These are phyloP conservation scores for Gastrolobium villosum DNA, from an alignment of 306 rosid genomes.

Conservation along the genomic window DNA sequence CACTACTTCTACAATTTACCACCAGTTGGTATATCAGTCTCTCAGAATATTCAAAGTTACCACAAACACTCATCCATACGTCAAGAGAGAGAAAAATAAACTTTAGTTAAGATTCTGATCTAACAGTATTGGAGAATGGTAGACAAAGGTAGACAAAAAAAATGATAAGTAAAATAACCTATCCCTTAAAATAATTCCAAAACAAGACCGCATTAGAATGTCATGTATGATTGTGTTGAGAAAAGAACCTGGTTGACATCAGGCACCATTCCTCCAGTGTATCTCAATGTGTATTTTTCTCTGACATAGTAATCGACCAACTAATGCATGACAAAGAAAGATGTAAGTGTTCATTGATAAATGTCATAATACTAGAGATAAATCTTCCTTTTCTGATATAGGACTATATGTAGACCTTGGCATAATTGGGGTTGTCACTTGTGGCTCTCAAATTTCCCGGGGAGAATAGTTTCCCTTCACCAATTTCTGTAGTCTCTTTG, in stretches of 20 bases:
- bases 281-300: conserved; percentile 96
- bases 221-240: conserved; percentile 41
- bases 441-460: conserved; percentile 99
- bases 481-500: conserved; percentile 91
- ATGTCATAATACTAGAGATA: conserved; percentile 3
- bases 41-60: too few species aligned
- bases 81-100: too few species aligned
- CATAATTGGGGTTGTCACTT: conserved; percentile 85
- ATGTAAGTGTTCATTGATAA: conserved; percentile 43
- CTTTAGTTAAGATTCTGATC: too few species aligned
- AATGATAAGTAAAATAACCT: too few species aligned
- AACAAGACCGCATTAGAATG: background rate
- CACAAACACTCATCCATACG: too few species aligned
- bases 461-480: conserved; percentile 96
- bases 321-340: conserved; percentile 57
- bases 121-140: too few species aligned
- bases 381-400: conserved; percentile 22
- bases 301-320: conserved; percentile 82
- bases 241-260: conserved; percentile 91
- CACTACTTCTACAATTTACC: too few species aligned
- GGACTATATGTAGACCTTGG: conserved; percentile 62
- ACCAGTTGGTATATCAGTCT: too few species aligned
- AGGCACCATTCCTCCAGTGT: conserved; percentile 99
- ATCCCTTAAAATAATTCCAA: background rate
- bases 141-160: too few species aligned